Evolutionary conservation across 352 stramenopile species (phyloP).

Genomic region (Aphanomyces invadans): DNA sequence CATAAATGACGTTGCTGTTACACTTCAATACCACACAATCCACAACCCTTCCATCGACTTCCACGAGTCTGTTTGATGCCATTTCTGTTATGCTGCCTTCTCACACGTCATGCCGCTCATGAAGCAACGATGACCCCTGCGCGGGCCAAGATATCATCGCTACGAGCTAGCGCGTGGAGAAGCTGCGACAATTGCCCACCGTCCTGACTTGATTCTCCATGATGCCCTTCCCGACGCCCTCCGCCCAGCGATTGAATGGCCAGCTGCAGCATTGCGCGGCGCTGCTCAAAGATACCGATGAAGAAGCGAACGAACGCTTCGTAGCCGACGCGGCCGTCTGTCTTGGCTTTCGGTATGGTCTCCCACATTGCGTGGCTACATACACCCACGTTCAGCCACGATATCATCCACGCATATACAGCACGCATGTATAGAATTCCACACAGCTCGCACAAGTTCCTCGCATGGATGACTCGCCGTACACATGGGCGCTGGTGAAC

Average conservation of each 20-base stretch:
- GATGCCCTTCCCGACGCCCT: neutral
- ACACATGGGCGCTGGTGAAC: constrained; percentile 14
- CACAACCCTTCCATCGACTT: neutral
- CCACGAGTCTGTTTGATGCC: neutral
- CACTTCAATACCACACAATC: constrained; percentile 9
- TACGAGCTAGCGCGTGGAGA: neutral
- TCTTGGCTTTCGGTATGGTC: neutral
- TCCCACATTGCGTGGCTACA: constrained; percentile 18
- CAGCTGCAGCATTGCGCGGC: neutral
- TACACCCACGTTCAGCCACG: neutral
- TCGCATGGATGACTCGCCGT: too few relatives aligned
- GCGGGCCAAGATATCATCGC: neutral
- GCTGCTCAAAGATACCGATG: constrained; percentile 13
- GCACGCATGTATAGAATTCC: too few relatives aligned
- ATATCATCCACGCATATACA: neutral
- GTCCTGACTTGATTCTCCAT: neutral
- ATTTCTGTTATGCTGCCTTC: too few relatives aligned
- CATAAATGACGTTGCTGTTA: constrained; percentile 37
- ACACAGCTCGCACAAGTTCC: too few relatives aligned
- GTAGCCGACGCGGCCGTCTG: constrained; percentile 3
- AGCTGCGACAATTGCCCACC: constrained; percentile 2
- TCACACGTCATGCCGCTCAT: too few relatives aligned
- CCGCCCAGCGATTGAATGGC: constrained; percentile 12
- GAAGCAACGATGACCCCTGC: constrained; percentile 3
- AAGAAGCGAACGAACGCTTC: constrained; percentile 10